phyloP scores from a whole-genome alignment of 2,329 filamentous ascomycete species.

The Clarireedia homoeocarpa region DNA sequence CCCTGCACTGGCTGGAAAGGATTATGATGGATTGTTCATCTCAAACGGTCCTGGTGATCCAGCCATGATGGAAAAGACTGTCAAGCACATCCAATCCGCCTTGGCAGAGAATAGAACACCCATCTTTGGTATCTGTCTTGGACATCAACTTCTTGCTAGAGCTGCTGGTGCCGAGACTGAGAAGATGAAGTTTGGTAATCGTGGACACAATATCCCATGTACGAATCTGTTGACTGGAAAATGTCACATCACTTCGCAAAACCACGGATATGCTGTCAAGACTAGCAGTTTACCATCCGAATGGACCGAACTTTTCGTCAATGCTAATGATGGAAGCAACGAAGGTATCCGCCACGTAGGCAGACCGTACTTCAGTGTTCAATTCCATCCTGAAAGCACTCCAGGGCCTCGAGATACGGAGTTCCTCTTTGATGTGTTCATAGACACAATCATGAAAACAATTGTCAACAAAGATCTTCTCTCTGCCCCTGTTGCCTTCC shows the following conservation, averaged over 20 bases:
- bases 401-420: conserved; percentile 94
- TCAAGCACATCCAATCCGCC: conserved; percentile 69
- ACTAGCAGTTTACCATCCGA: conserved; percentile 63
- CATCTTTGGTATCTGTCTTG: conserved; percentile 93
- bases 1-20: conserved; percentile 62
- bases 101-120: conserved; percentile 75
- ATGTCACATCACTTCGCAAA: conserved; percentile 98
- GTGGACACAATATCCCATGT: conserved; percentile 96
- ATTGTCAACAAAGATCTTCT: conserved; percentile 60
- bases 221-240: conserved; percentile 91
- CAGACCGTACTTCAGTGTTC: conserved; percentile 96
- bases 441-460: conserved; percentile 70
- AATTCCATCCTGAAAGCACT: conserved; percentile 97
- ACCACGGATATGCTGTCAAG: conserved; percentile 94
- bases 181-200: conserved; percentile 99
- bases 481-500: conserved; percentile 70
- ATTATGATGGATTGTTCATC: conserved; percentile 95
- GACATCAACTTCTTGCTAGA: conserved; percentile 85
- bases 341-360: conserved; percentile 87
- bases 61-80: conserved; percentile 70
- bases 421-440: conserved; percentile 94
- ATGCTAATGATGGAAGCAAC: conserved; percentile 96
- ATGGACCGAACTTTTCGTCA: conserved; percentile 94
- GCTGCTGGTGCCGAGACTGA: conserved; percentile 76
- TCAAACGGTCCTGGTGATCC: conserved; percentile 97